Conservation (phyloP, 768 basidiomycete species). For the Trametes cingulata region DNA sequence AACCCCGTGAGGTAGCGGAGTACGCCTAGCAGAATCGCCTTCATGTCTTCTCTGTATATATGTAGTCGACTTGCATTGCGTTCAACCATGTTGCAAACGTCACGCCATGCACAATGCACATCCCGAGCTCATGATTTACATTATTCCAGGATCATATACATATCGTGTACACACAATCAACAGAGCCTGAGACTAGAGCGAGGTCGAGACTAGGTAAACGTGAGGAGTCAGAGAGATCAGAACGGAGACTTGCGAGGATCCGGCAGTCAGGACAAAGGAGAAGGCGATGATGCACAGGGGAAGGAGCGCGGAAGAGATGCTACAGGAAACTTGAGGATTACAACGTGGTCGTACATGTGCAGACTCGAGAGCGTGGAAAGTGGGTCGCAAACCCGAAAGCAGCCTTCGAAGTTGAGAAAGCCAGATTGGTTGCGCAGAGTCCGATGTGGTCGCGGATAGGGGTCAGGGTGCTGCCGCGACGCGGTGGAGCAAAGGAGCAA, state of each 20-base stretch:
- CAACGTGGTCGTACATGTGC: conserved; percentile 12
- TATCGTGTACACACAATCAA: conserved; percentile 7
- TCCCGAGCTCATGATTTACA: background rate
- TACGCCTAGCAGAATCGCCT: background rate
- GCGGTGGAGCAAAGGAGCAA: background rate
- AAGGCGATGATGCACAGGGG: background rate
- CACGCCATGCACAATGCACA: background rate
- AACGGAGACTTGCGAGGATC: background rate
- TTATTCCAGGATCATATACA: conserved; percentile 11
- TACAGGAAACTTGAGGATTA: conserved; percentile 14
- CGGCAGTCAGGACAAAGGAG: background rate
- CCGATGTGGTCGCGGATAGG: background rate
- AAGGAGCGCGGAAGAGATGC: background rate
- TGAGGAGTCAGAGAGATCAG: background rate
- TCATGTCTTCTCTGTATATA: too few relatives aligned
- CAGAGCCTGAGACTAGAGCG: background rate
- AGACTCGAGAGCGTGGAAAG: background rate
- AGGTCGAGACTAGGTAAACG: background rate
- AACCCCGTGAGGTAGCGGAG: conserved; percentile 26
- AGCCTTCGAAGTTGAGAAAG: background rate
- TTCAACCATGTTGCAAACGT: background rate
- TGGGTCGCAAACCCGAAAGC: background rate
- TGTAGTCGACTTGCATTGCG: too few relatives aligned
- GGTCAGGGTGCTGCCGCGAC: background rate
- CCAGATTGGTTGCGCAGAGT: background rate